Evolutionary conservation across 257 asterid genomes (phyloP).

Genomic region (Capsicum rhomboideum): DNA sequence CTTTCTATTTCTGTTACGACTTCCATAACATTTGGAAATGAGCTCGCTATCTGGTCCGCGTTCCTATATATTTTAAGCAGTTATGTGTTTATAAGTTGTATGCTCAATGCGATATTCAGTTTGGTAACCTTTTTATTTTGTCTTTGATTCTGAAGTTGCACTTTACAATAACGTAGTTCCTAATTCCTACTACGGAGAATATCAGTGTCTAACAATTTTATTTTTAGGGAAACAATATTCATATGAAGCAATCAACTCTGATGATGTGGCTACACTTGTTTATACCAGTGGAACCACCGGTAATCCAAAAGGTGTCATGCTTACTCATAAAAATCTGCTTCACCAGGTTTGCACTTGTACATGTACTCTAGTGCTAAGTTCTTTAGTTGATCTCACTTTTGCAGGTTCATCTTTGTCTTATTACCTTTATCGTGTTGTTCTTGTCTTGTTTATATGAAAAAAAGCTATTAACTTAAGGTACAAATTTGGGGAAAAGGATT

Average conservation of each 20-base stretch:
- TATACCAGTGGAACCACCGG: slow-evolving; percentile 98
- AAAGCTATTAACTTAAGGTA: neutral
- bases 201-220: slow-evolving; percentile 6
- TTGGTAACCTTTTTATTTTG: neutral
- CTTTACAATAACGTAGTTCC: neutral
- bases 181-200: neutral
- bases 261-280: slow-evolving; percentile 73
- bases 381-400: neutral
- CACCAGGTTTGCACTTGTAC: slow-evolving; percentile 60
- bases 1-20: neutral
- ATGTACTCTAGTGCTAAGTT: neutral
- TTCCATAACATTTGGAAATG: neutral
- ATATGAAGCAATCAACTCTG: slow-evolving; percentile 57
- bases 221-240: slow-evolving; percentile 47
- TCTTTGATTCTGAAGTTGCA: neutral
- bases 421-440: neutral
- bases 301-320: slow-evolving; percentile 96
- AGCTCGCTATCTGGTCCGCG: neutral
- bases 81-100: neutral
- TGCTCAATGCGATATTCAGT: neutral
- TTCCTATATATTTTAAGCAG: neutral
- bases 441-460: neutral
- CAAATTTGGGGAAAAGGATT: neutral
- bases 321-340: slow-evolving; percentile 78
- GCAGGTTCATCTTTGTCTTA: neutral